A percentile compares a stretch with the other conserved stretches of the same genome.
Conservation (phyloP, 2,329 filamentous ascomycete species). For the Xylaria sp. region DNA sequence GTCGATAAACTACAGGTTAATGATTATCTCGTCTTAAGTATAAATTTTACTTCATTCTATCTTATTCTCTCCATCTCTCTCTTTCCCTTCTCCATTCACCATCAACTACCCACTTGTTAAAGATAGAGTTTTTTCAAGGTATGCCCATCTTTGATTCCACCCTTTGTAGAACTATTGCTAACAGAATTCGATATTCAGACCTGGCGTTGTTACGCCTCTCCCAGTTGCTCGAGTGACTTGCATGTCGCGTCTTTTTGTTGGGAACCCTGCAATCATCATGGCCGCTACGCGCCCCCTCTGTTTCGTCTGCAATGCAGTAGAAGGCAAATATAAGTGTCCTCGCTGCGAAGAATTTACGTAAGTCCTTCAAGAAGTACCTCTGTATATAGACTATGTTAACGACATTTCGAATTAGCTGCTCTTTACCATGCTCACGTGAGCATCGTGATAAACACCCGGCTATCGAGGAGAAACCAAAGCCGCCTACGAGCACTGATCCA, state of each 20-base stretch:
- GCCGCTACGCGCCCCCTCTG: conserved; percentile 52
- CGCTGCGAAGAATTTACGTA: conserved; percentile 68
- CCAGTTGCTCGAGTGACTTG: background rate
- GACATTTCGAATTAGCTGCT: conserved; percentile 59
- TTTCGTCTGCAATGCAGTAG: conserved; percentile 61
- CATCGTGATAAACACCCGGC: conserved; percentile 63
- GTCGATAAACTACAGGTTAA: background rate
- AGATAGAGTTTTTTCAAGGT: background rate
- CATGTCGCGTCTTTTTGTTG: background rate
- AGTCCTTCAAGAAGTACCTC: conserved; percentile 42
- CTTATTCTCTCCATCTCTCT: background rate
- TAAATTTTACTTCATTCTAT: background rate
- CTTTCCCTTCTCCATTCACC: background rate
- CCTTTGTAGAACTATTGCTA: background rate
- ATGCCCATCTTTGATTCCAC: background rate
- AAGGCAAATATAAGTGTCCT: conserved; percentile 72
- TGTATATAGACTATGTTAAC: conserved; percentile 6
- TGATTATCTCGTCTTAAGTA: background rate
- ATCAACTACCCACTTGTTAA: background rate
- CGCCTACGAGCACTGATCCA: background rate
- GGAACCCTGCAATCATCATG: conserved; percentile 38
- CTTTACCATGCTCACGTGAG: conserved; percentile 64
- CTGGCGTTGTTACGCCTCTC: background rate
- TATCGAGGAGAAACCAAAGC: conserved; percentile 43
- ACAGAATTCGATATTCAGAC: background rate